Evolutionary conservation across 495 filamentous ascomycete species (phyloP).

Genomic region (Neurospora discreta): DNA sequence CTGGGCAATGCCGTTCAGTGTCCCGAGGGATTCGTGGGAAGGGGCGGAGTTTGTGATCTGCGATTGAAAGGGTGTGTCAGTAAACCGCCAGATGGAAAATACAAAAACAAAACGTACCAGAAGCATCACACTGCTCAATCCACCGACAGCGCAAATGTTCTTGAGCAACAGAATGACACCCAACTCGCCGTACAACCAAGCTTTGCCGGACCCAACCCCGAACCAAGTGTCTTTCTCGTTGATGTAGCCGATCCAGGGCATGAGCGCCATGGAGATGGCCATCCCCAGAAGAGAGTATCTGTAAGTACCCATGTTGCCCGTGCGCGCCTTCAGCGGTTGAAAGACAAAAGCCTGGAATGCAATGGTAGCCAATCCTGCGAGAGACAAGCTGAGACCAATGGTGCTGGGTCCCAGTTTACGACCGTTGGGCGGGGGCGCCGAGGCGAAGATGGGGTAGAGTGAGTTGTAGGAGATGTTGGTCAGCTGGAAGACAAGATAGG

Average conservation of each 20-base stretch:
- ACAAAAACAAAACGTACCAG: constrained; percentile 44
- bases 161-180: constrained; percentile 74
- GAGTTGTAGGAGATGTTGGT: constrained; percentile 84
- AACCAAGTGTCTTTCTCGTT: constrained; percentile 32
- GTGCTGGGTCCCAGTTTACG: constrained; percentile 63
- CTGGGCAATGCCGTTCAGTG: constrained; percentile 87
- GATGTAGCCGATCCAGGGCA: constrained; percentile 82
- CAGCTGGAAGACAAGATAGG: constrained; percentile 81
- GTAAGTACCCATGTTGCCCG: constrained; percentile 81
- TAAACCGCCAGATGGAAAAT: background rate
- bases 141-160: constrained; percentile 78
- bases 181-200: constrained; percentile 63
- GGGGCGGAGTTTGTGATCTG: constrained; percentile 91
- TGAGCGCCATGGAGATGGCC: constrained; percentile 68
- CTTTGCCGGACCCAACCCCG: constrained; percentile 42
- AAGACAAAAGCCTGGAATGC: constrained; percentile 82
- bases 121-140: constrained; percentile 78
- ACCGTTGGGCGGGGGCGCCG: constrained; percentile 61
- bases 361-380: constrained; percentile 75
- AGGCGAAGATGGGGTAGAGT: constrained; percentile 83
- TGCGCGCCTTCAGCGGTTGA: constrained; percentile 60
- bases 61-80: background rate
- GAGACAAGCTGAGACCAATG: constrained; percentile 77
- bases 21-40: constrained; percentile 75
- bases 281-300: constrained; percentile 71